Percentiles rank a stretch among this genome's conserved stretches.
These are phyloP conservation scores for Epichloe sp. DNA, from an alignment of 2,329 filamentous ascomycete species.

Conservation along the genomic window DNA sequence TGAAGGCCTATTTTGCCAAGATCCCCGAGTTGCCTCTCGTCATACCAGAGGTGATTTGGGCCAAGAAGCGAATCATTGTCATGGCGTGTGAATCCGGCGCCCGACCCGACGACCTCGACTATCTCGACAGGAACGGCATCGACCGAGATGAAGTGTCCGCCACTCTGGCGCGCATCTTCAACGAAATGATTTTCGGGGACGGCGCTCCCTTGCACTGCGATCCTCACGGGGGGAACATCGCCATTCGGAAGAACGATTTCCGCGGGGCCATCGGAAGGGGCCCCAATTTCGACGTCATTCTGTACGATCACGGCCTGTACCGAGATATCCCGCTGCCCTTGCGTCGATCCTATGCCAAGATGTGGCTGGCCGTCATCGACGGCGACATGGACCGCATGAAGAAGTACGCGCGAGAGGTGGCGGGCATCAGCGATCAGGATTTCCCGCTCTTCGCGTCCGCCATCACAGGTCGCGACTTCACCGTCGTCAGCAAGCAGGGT, in stretches of 20 bases:
- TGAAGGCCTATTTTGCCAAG: slow-evolving; percentile 66
- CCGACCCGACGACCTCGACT: slow-evolving; percentile 79
- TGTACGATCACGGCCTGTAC: slow-evolving; percentile 96
- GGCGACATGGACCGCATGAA: slow-evolving; percentile 78
- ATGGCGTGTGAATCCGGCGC: slow-evolving; percentile 88
- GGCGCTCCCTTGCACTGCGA: slow-evolving; percentile 89
- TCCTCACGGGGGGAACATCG: slow-evolving; percentile 91
- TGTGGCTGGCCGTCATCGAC: slow-evolving; percentile 94
- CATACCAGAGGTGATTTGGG: slow-evolving; percentile 83
- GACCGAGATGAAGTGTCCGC: slow-evolving; percentile 93
- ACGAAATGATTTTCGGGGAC: slow-evolving; percentile 97
- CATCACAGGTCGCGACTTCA: slow-evolving; percentile 88
- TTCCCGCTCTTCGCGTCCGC: slow-evolving; percentile 93
- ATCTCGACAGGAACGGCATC: slow-evolving; percentile 73
- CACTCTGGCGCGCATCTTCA: slow-evolving; percentile 82
- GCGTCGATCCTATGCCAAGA: slow-evolving; percentile 81
- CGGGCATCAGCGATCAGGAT: slow-evolving; percentile 74
- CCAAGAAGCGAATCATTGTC: slow-evolving; percentile 75
- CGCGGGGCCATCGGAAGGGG: slow-evolving; percentile 35
- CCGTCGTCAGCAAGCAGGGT: slow-evolving; percentile 51
- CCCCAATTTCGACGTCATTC: slow-evolving; percentile 83
- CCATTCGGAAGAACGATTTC: slow-evolving; percentile 63
- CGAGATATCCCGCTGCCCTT: slow-evolving; percentile 73
- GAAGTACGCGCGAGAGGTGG: slow-evolving; percentile 76
- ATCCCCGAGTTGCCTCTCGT: slow-evolving; percentile 68